Conservation (phyloP, 306 rosid genomes). For the Vachellia collinsii region DNA sequence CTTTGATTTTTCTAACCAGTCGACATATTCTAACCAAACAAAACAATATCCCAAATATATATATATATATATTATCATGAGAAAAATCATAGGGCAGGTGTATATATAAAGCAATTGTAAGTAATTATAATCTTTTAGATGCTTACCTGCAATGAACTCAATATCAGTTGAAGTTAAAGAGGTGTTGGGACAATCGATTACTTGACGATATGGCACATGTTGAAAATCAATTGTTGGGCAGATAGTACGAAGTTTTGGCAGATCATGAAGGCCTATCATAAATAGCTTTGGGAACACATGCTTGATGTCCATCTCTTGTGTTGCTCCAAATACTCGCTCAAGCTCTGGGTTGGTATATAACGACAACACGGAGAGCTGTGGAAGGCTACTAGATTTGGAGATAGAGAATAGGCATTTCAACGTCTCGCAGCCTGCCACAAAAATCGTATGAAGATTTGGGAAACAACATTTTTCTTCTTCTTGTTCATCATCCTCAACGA, state of each 20-base stretch:
- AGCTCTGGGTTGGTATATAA: neutral
- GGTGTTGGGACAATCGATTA: neutral
- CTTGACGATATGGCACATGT: neutral
- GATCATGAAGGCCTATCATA: neutral
- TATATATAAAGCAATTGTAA: neutral
- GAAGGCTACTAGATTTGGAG: neutral
- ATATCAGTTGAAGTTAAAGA: neutral
- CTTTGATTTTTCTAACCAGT: neutral
- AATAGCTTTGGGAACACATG: neutral
- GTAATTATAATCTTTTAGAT: neutral
- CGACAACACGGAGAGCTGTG: neutral
- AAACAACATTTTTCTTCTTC: neutral
- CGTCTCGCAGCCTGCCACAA: neutral
- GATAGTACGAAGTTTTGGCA: neutral
- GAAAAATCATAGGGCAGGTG: neutral
- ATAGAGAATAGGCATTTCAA: slow-evolving; percentile 3
- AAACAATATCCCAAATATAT: neutral
- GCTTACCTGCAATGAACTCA: neutral
- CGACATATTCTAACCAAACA: neutral
- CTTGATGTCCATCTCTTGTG: neutral
- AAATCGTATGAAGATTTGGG: neutral
- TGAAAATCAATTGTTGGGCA: slow-evolving; percentile 2
- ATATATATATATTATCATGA: neutral
- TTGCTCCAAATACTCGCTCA: neutral
- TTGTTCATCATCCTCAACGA: neutral